phyloP scores from a whole-genome alignment of 1,284 basidiomycete species.

The Fomes fomentarius region DNA sequence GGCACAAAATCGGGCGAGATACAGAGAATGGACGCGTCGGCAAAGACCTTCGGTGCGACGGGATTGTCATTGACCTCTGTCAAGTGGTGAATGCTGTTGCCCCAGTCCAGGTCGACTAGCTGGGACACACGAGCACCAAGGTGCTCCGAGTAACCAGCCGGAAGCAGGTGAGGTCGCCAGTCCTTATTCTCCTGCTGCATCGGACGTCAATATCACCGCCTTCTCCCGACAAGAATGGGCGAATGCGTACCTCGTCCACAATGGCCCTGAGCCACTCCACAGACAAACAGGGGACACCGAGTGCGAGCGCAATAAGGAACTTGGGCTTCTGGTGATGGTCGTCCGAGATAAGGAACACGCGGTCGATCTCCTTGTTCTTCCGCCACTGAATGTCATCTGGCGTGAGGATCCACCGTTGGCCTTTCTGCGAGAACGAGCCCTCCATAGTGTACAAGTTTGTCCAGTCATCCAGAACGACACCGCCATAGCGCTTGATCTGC shows the following conservation, averaged over 20 bases:
- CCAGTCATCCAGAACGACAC: conserved; percentile 67
- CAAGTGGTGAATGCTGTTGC: conserved; percentile 55
- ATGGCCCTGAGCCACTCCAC: conserved; percentile 60
- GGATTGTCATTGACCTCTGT: conserved; percentile 57
- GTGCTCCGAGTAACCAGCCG: conserved; percentile 64
- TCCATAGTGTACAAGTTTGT: conserved; percentile 64
- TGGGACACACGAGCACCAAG: conserved; percentile 65
- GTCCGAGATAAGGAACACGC: conserved; percentile 73
- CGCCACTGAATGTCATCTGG: conserved; percentile 51
- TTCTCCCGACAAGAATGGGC: background rate
- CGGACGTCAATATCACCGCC: background rate
- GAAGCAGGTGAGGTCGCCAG: conserved; percentile 69
- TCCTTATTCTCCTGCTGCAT: conserved; percentile 39
- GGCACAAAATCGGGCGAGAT: conserved; percentile 60
- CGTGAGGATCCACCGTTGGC: conserved; percentile 56
- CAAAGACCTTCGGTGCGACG: conserved; percentile 60
- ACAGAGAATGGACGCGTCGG: conserved; percentile 55
- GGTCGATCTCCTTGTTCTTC: conserved; percentile 46
- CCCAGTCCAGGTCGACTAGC: conserved; percentile 74
- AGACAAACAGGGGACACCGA: conserved; percentile 85
- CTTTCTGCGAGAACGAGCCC: conserved; percentile 44
- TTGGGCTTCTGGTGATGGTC: conserved; percentile 72
- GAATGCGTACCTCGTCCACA: conserved; percentile 41
- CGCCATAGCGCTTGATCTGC: conserved; percentile 59
- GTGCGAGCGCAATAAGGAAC: conserved; percentile 78